Evolutionary conservation across 805 yeast species (phyloP), one percentile per base, ranked within the genome.

Genomic region (Debaryomyces tyrocola): DNA sequence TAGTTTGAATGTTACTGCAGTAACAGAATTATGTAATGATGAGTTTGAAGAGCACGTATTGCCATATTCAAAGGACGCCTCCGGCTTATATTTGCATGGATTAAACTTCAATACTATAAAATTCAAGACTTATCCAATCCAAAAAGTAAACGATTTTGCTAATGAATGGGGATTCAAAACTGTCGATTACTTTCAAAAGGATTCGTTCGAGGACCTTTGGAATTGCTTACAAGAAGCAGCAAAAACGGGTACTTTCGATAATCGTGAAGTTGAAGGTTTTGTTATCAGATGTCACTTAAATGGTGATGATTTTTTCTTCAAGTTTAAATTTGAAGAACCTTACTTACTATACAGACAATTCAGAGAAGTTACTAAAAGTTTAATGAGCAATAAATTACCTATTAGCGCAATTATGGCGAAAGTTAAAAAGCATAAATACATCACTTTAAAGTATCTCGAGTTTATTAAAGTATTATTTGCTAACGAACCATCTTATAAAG

Each of bases 271-370:
- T 6, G 99, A 94, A 67, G 99, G 99, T 0, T 94, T 92, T 70
- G 99, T 94, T 1, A 74, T 94, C 4, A 75, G 99, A 45, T 81
- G 91, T 55, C 73, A 76, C 39, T 47, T 55, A 6, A 51, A 49
- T 14, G 49, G 40, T 14, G 37, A 41, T 8, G 87, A 84, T 51
- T 90, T 78, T 57, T 88, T 92, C 65, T 94, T 90, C 80, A 94
- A 94, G 67, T 94, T 73, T 70, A 94, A 94, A 65, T 94, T 94
- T 63, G 96, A 90, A 54, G 96, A 94, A 66, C 99, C 99, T 0
- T 94, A 94, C 61, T 68, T 90, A 38, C 77, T 94, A 77, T 94
- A 90, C 64, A 77, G 99, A 48, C 88, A 87, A 56, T 82, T 95
- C 80, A 77, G 99, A 53, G 98, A 94, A 58, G 87, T 83, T 1